These are phyloP conservation scores for Dianthus caryophyllus DNA, from an alignment of 148 eudicot genomes.

Conservation along the genomic window DNA sequence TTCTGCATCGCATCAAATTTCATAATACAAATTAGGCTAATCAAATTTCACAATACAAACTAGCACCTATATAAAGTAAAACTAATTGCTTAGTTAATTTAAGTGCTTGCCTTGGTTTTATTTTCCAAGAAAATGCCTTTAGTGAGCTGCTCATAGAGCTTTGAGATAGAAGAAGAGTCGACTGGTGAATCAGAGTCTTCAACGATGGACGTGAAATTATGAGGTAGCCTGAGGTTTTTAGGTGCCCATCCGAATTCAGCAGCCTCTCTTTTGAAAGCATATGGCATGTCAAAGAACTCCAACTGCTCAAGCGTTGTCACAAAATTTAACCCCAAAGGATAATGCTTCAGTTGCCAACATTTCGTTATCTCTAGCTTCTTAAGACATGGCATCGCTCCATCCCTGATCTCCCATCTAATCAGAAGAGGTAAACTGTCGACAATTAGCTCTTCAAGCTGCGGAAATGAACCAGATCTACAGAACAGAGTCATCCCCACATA, in stretches of 20 bases:
- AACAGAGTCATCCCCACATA: not conserved
- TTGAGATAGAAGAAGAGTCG: conserved; percentile 5
- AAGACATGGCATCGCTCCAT: conserved; percentile 5
- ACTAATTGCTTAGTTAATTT: no score
- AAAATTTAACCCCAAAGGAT: not conserved
- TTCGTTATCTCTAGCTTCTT: conserved; percentile 4
- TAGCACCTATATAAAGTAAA: no score
- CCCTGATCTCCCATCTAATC: no score
- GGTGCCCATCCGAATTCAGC: no score
- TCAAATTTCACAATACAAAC: no score
- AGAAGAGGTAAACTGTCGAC: no score
- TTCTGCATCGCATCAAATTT: not conserved
- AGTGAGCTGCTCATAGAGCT: conserved; percentile 11
- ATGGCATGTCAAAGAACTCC: no score
- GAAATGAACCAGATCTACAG: no score
- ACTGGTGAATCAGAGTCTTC: conserved; percentile 7
- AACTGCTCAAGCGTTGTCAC: conserved; percentile 10
- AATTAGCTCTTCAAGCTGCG: no score
- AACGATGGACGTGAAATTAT: conserved; percentile 11
- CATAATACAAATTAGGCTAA: not conserved
- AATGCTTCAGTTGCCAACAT: not conserved
- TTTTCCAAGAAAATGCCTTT: not conserved
- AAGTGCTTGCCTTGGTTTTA: conserved; percentile 4
- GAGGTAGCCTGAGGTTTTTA: no score
- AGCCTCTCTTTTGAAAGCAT: no score